phyloP scores from a whole-genome alignment of 352 stramenopile species.

The Pythium graminicola region DNA sequence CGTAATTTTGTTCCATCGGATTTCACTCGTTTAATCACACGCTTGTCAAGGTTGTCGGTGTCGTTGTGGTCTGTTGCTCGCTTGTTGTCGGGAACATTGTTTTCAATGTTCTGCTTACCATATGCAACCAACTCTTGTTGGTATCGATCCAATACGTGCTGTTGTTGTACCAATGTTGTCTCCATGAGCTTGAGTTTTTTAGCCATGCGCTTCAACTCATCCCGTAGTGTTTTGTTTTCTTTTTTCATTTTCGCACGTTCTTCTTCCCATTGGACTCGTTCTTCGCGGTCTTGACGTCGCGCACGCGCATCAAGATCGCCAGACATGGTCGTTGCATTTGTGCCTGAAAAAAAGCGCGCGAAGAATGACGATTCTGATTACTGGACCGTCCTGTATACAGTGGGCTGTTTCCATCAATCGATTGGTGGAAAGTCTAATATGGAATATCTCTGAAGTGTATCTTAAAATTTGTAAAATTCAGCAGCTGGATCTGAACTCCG shows the following conservation, averaged over 20 bases:
- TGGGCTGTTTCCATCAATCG: background rate
- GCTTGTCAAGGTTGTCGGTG: background rate
- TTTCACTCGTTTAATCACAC: background rate
- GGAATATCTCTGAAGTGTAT: no score
- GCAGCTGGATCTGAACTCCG: constrained; percentile 6
- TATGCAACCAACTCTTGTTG: constrained; percentile 32
- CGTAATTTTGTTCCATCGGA: no score
- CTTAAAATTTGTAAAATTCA: constrained; percentile 2
- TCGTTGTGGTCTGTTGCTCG: background rate
- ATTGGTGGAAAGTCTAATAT: constrained; percentile 7
- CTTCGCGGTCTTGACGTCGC: constrained; percentile 8
- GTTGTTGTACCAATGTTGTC: constrained; percentile 52
- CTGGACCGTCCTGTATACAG: background rate
- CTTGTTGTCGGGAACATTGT: background rate
- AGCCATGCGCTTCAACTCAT: constrained; percentile 30
- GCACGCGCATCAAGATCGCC: constrained; percentile 6
- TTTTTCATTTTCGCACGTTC: constrained; percentile 41
- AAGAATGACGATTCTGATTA: background rate
- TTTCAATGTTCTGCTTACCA: background rate
- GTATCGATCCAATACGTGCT: constrained; percentile 67
- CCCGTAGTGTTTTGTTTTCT: constrained; percentile 40
- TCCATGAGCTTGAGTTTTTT: constrained; percentile 64
- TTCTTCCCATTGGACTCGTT: constrained; percentile 25
- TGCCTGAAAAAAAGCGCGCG: background rate
- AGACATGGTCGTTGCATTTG: background rate